Conservation (phyloP, 495 filamentous ascomycete species). For the Xylaria longipes region DNA sequence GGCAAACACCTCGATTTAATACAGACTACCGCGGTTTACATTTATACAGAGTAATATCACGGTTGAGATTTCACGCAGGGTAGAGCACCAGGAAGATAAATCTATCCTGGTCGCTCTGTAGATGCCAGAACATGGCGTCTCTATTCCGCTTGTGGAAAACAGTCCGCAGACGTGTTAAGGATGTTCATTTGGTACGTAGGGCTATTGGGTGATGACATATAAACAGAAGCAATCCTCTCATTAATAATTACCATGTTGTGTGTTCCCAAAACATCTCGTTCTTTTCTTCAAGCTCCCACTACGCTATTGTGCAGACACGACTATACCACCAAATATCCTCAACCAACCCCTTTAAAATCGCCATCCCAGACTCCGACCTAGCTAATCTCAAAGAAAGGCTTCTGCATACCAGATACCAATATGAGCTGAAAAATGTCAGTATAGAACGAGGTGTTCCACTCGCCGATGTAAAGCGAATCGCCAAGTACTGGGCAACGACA, state of each 20-base stretch:
- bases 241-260: background rate
- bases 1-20: no score
- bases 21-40: no score
- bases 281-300: background rate
- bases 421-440: background rate
- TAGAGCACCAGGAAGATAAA: background rate
- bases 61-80: background rate
- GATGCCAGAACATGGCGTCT: background rate
- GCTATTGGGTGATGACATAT: background rate
- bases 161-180: background rate
- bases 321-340: background rate
- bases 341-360: background rate
- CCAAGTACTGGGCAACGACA: slow-evolving; percentile 50
- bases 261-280: background rate
- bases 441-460: slow-evolving; percentile 47
- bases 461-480: slow-evolving; percentile 53
- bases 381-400: background rate
- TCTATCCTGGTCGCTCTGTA: background rate
- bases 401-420: background rate
- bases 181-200: background rate
- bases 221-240: background rate
- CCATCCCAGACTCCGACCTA: background rate
- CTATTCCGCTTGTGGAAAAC: background rate
- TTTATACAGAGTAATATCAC: no score
- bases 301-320: background rate